Conservation (phyloP, 108 stramenopile genomes). For the Skeletonema grethae region DNA sequence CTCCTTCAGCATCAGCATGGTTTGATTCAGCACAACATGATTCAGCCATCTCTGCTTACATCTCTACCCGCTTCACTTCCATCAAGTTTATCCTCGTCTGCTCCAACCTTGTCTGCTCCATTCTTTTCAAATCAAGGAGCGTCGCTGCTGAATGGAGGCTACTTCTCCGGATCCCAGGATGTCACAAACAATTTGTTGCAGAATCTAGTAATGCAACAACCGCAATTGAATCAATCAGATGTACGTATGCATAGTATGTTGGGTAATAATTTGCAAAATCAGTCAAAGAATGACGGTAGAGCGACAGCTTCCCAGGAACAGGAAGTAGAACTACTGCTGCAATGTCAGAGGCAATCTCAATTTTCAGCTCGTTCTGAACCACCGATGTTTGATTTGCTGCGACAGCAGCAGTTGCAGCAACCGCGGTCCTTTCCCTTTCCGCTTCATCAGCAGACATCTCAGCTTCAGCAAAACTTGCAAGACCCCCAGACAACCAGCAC, state of each 20-base stretch:
- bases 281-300: background rate
- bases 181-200: background rate
- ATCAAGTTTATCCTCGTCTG: background rate
- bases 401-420: background rate
- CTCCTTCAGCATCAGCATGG: background rate
- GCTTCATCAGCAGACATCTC: no score
- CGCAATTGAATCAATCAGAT: no score
- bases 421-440: no score
- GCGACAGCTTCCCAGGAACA: background rate
- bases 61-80: background rate
- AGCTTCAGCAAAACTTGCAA: no score
- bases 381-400: background rate
- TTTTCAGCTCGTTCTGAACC: background rate
- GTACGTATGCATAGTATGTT: background rate
- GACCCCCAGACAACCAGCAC: no score
- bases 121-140: no score
- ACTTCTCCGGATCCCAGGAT: background rate
- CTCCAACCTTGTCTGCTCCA: background rate
- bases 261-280: background rate
- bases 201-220: background rate
- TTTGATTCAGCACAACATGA: background rate
- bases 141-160: background rate
- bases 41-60: background rate
- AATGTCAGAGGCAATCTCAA: background rate
- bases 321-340: no score